Evolutionary conservation across 352 stramenopile genomes (phyloP), one percentile per base, ranked within the genome.

Genomic region (Thraustochytrium striatum): DNA sequence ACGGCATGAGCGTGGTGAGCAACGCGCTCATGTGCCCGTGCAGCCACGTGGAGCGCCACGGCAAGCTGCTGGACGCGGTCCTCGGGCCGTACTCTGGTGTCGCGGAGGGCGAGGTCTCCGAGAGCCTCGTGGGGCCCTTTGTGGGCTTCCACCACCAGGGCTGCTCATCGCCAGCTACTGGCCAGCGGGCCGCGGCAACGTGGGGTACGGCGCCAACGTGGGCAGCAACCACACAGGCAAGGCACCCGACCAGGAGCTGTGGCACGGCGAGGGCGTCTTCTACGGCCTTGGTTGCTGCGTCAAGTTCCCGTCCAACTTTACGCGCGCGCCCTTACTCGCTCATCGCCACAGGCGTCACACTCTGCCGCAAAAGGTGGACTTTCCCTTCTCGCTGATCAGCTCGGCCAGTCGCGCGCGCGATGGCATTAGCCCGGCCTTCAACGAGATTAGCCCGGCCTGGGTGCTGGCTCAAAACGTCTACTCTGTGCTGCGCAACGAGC

Each of bases 181-280:
- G 93, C 91, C 91, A 7, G 81, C 92, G 35, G 93, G 93, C n/a
- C 90, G 92, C 82, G 93, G 93, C 19, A 97, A 97, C 75, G 85
- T 97, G 50, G 91, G 89, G 19, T 97, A 96, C 65, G 93, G 93
- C 35, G 93, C 92, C 58, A 98, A 98, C 81, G 92, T 98, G 32
- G 95, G 95, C 52, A 97, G 91, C 70, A 98, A 98, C n/a, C 95
- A 98, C 84, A 98, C 95, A 1, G 88, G 88, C 25, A 59, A 88
- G 30, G 78, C 89, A 3, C 87, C 88, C 0, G 89, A 93, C 84
- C 88, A 93, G 84, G 95, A 98, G 84, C 86, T 94, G 1, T 88
- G 92, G 50, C 87, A 89, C 0, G 95, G 94, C 1, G 95, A 98
- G 84, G 95, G 95, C 57, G 82, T 95, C 32, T 98, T 98, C 85